phyloP scores from a whole-genome alignment of 495 filamentous ascomycete genomes.

The Tuber umbilicatum region DNA sequence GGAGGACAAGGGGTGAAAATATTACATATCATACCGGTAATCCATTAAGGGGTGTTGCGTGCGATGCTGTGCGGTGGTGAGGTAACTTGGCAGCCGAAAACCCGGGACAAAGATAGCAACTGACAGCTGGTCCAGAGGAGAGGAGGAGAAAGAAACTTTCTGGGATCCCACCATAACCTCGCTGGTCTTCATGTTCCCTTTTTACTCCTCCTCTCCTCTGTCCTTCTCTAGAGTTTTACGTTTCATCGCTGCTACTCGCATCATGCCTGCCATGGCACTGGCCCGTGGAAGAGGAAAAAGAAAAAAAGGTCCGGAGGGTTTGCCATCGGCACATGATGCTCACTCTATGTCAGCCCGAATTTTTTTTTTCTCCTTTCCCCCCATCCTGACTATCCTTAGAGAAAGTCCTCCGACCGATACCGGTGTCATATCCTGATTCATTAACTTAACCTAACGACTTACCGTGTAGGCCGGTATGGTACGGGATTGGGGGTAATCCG shows the following conservation, averaged over 20 bases:
- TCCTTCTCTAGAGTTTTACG: neutral
- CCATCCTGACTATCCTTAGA: neutral
- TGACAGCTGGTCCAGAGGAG: neutral
- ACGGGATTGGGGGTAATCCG: neutral
- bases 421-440: constrained; percentile 1
- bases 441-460: neutral
- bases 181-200: neutral
- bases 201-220: neutral
- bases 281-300: neutral
- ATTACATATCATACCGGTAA: no score
- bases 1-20: neutral
- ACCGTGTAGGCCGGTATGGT: neutral
- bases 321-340: neutral
- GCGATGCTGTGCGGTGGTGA: neutral
- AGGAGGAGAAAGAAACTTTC: neutral
- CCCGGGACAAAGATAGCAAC: neutral
- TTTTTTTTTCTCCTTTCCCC: neutral
- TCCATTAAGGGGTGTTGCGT: neutral
- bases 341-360: neutral
- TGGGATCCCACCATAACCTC: neutral
- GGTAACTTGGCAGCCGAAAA: neutral
- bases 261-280: neutral
- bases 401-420: neutral
- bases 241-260: neutral
- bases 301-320: neutral